Base-by-base conservation (phyloP, 495 filamentous ascomycete species). In the Stereocaulon alpinum region DNA sequence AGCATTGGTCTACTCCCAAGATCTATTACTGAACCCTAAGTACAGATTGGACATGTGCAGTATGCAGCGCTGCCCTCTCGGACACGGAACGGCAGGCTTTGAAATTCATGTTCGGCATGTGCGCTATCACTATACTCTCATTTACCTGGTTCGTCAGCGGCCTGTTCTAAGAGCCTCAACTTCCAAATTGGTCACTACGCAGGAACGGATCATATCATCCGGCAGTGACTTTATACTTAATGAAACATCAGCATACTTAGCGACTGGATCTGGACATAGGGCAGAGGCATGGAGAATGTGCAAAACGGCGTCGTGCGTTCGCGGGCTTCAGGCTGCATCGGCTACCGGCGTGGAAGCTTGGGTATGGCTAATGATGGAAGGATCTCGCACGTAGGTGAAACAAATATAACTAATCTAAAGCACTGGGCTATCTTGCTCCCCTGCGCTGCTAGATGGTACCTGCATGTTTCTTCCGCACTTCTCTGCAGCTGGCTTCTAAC, bases 81-180 rank as follows among this genome's bases (percentile, higher is more conserved):
- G 74, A 77, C 47, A 74, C 82, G 62, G 85, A 91, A 47, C 73
- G 74, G 43, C 77, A 83, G 59, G 85, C 84, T 3, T 63, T 97
- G 9, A 82, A 85, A 48, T 86, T 89, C 60, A 78, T 86, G 55
- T 56, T 92, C 48, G 80, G 82, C 53, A 94, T 94, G 87, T 81
- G 79, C 44, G 61, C 79, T 20, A 73, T 93, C 48, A 95, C 91
- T 9, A 73, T 95, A 14, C 62, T 87, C 30, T 89, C 88, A 48
- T 95, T 96, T 69, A 87, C 87, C 53, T 96, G 89, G 87, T 96
- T 96, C 64, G 84, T 89, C 45, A 79, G 80, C 44, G 87, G 80
- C 12, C 76, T 85, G 55, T 77, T 85, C 63, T 79, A 76, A 67
- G 50, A 11, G 15, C 12, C 20, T 12, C 40, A 29, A 24, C 47